These are phyloP conservation scores for Cryptosporidium parvum DNA, from an alignment of 169 alveolate species.

Conservation along the genomic window DNA sequence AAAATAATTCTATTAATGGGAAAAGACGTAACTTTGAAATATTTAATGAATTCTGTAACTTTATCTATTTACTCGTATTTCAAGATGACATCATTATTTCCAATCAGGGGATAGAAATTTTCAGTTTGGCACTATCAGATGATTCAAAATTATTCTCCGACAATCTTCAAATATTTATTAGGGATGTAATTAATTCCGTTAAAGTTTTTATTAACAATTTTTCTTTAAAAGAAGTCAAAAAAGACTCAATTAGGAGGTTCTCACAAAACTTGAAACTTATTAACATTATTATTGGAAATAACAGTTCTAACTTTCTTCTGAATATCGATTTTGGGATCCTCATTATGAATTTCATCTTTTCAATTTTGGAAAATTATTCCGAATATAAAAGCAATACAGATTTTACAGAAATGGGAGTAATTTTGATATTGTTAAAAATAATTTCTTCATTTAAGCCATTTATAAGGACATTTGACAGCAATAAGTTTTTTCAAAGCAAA, in stretches of 20 bases:
- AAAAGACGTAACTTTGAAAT: not conserved
- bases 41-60: not conserved
- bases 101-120: constrained; percentile 33
- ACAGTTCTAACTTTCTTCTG: not conserved
- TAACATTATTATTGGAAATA: constrained; percentile 3
- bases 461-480: not conserved
- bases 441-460: constrained; percentile 11
- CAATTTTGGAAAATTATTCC: not conserved
- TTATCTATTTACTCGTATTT: not conserved
- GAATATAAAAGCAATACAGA: not conserved
- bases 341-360: not conserved
- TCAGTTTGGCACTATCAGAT: constrained; percentile 8
- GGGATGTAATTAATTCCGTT: not conserved
- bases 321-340: not conserved
- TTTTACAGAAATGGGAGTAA: not conserved
- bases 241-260: not conserved
- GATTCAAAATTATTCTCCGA: not conserved
- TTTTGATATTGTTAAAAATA: not conserved
- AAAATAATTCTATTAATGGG: not conserved
- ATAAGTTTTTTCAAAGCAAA: not conserved
- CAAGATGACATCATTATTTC: constrained; percentile 1
- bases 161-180: not conserved
- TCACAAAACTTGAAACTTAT: constrained; percentile 5
- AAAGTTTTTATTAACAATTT: not conserved
- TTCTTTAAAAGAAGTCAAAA: not conserved